These are phyloP conservation scores for Sporisorium scitamineum DNA, from an alignment of 1,284 basidiomycete species.

Conservation along the genomic window DNA sequence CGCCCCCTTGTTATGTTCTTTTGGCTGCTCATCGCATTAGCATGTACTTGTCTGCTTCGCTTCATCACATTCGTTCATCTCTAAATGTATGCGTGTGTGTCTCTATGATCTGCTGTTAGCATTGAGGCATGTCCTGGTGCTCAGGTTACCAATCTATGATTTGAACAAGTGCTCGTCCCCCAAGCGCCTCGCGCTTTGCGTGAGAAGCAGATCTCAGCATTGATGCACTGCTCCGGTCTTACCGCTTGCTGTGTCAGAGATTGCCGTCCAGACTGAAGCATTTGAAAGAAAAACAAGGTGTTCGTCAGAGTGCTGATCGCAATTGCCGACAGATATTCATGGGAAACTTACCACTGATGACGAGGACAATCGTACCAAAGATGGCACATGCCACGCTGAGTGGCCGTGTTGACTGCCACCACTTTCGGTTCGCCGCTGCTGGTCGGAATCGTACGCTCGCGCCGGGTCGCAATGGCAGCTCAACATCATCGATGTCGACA, in stretches of 20 bases:
- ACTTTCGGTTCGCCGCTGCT: constrained; percentile 54
- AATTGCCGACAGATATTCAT: not conserved
- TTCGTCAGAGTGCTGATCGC: constrained; percentile 3
- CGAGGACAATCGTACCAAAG: constrained; percentile 64
- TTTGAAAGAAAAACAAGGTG: not conserved
- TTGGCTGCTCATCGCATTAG: not conserved
- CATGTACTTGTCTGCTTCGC: constrained; percentile 13
- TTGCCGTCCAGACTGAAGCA: constrained; percentile 55
- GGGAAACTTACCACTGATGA: constrained; percentile 47
- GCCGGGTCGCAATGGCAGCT: constrained; percentile 65
- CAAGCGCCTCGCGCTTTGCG: not conserved
- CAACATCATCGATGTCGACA: constrained; percentile 60
- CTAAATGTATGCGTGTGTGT: not conserved
- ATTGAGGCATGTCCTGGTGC: not conserved
- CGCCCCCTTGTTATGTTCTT: not conserved
- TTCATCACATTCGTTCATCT: constrained; percentile 2
- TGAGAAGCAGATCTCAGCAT: constrained; percentile 22
- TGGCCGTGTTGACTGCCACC: constrained; percentile 66
- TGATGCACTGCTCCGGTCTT: constrained; percentile 51
- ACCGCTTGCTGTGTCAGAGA: constrained; percentile 43
- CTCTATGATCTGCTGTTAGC: not conserved
- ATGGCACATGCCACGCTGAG: constrained; percentile 62
- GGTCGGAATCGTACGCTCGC: constrained; percentile 52
- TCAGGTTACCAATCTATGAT: not conserved
- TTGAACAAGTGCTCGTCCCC: not conserved